Base-by-base conservation (phyloP, 495 filamentous ascomycete genomes). In the Rhypophila decipiens region DNA sequence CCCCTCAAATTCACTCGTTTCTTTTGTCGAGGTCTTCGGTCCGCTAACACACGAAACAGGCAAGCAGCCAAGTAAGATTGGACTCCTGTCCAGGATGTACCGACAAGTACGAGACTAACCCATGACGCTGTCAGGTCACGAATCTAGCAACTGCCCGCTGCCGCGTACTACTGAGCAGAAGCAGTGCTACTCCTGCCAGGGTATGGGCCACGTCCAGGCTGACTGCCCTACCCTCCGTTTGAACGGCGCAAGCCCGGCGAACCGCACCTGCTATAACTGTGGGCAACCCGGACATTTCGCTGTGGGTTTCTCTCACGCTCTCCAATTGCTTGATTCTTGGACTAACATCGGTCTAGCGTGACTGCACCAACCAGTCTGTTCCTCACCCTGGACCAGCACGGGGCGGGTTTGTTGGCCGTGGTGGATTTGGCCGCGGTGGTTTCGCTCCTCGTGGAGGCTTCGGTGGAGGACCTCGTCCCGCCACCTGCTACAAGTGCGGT, bases 161-260 rank as follows among this genome's bases (percentile, higher is more conserved):
- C 94, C 94, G 55, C 83, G 94, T 67, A 95, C 90, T 35, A 96
- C 94, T 50, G 93, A 99, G 71, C 87, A 87, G 34, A 99, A 99
- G 81, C 94, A 99, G 74, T 99, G 94, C 82, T 99, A 99, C 67
- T 93, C 97, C 74, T 99, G 94, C 77, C 93, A 97, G 71, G 94
- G 94, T 29, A 77, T 96, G 50, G 94, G 94, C 48, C 94, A 99
- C 64, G 93, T 99, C 60, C 94, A 99, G 74, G 94, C 94, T 52
- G 94, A 97, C 67, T 99, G 94, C 79, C 94, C 94, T 51, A 99
- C 94, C 42, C 78, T 97, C 47, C 88, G 94, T 59, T 72, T 99
- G 50, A 95, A 85, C 65, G 88, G 88, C 53, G 74, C 71, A 42
- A 81, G 83, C 47, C 76, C 81, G 37, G 84, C 82, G 59, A 87